A percentile compares a stretch with the other conserved stretches of the same genome.
These are phyloP conservation scores for Apiospora pterosperma DNA, from an alignment of 2,329 filamentous ascomycete species.

Conservation along the genomic window DNA sequence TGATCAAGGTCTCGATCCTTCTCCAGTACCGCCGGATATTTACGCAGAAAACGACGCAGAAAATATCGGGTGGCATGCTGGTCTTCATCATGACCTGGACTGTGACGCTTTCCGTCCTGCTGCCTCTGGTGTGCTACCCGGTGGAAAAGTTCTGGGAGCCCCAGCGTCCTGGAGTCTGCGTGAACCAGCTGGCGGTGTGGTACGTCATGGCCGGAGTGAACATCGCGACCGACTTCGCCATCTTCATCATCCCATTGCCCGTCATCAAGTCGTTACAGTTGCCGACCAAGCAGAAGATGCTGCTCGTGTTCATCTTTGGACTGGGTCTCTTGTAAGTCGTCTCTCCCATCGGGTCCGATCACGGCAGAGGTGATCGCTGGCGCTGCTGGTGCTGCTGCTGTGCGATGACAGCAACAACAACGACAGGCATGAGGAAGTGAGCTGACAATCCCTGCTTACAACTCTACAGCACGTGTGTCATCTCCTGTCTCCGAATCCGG, in stretches of 20 bases:
- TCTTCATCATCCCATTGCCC: conserved; percentile 26
- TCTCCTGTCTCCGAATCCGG: conserved; percentile 20
- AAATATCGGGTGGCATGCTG: conserved; percentile 20
- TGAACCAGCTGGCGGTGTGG: conserved; percentile 18
- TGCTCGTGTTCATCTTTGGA: conserved; percentile 36
- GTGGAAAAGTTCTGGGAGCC: conserved; percentile 25
- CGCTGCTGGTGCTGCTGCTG: too few relatives aligned
- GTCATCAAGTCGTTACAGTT: conserved; percentile 34
- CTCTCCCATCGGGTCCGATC: too few relatives aligned
- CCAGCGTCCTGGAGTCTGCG: conserved; percentile 17
- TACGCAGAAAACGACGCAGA: conserved; percentile 18
- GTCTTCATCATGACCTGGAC: conserved; percentile 26
- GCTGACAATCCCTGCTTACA: neutral
- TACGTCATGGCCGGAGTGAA: conserved; percentile 29
- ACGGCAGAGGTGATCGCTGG: too few relatives aligned
- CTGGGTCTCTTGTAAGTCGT: conserved; percentile 32
- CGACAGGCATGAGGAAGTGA: too few relatives aligned
- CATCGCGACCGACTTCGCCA: conserved; percentile 27
- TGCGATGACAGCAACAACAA: too few relatives aligned
- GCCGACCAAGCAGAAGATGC: conserved; percentile 32
- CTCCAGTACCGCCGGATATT: conserved; percentile 38
- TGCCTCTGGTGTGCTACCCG: conserved; percentile 17
- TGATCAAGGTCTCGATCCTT: conserved; percentile 34
- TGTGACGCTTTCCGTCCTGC: conserved; percentile 23
- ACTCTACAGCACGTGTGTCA: conserved; percentile 16